These are phyloP conservation scores for Eragrostis curvula DNA, from an alignment of 176 grass and related monocot species.

Conservation along the genomic window DNA sequence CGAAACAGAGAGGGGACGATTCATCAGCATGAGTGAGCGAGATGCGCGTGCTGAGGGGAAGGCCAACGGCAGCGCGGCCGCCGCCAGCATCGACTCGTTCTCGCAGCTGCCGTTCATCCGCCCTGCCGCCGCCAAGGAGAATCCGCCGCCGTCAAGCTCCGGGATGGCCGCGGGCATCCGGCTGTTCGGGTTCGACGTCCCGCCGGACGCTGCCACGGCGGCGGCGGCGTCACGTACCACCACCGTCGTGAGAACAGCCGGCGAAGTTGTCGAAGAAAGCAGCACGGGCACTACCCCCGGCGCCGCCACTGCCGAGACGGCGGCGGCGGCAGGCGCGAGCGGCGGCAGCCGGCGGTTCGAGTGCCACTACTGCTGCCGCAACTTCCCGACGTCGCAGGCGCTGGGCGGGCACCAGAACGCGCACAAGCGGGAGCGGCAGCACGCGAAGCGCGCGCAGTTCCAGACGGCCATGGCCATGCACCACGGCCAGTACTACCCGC, in stretches of 20 bases:
- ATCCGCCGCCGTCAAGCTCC: conserved; percentile 20
- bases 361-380: conserved; percentile 93
- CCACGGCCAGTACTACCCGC: conserved; percentile 37
- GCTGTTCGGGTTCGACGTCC: conserved; percentile 78
- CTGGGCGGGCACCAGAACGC: conserved; percentile 91
- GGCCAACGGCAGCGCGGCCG: background rate
- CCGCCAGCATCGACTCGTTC: conserved; percentile 68
- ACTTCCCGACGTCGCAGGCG: conserved; percentile 90
- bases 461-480: conserved; percentile 71
- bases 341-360: conserved; percentile 57
- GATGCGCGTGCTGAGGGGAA: conserved; percentile 41
- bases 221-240: background rate
- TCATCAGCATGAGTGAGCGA: conserved; percentile 59
- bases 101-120: conserved; percentile 79
- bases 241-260: conserved; percentile 1
- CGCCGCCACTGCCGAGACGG: background rate
- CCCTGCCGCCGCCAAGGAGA: background rate
- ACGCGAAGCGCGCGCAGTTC: conserved; percentile 74
- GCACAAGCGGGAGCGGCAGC: conserved; percentile 85
- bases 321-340: background rate
- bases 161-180: conserved; percentile 43
- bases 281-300: conserved; percentile 12
- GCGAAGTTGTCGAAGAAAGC: conserved; percentile 13
- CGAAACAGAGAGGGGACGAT: too few relatives aligned
- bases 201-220: conserved; percentile 27